Conservation (phyloP, 371 early-diverging fungal genomes). For the Zychaea mexicana region DNA sequence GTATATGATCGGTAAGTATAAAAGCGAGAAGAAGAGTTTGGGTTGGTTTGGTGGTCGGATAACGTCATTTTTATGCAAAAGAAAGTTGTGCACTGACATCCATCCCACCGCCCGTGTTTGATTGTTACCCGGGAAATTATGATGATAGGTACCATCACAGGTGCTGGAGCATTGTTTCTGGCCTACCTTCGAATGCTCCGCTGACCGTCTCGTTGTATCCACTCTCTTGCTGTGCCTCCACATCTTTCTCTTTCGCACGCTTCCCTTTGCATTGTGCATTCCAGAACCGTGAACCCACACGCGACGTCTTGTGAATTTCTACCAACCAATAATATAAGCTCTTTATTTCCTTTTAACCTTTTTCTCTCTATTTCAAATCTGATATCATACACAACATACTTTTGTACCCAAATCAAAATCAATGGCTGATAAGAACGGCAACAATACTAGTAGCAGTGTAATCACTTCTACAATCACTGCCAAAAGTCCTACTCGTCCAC, state of each 20-base stretch:
- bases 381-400: too few relatives aligned
- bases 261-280: too few relatives aligned
- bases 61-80: too few relatives aligned
- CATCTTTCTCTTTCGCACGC: too few relatives aligned
- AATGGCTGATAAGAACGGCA: background rate
- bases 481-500: too few relatives aligned
- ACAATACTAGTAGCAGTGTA: too few relatives aligned
- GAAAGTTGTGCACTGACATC: background rate
- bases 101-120: background rate
- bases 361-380: too few relatives aligned
- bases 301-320: constrained; percentile 3
- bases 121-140: background rate
- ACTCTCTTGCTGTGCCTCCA: too few relatives aligned
- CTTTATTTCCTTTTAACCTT: background rate
- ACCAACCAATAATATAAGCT: background rate
- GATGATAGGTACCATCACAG: constrained; percentile 72
- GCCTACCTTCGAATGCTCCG: constrained; percentile 70
- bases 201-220: too few relatives aligned
- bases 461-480: background rate
- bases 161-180: constrained; percentile 79
- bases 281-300: background rate
- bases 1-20: constrained; percentile 66
- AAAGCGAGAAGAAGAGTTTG: too few relatives aligned
- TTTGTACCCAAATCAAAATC: background rate
- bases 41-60: too few relatives aligned